A percentile compares a stretch with the other conserved stretches of the same genome.
These are phyloP conservation scores for Pseudoneurospora amorphoporcata DNA, from an alignment of 495 filamentous ascomycete genomes.

Conservation along the genomic window DNA sequence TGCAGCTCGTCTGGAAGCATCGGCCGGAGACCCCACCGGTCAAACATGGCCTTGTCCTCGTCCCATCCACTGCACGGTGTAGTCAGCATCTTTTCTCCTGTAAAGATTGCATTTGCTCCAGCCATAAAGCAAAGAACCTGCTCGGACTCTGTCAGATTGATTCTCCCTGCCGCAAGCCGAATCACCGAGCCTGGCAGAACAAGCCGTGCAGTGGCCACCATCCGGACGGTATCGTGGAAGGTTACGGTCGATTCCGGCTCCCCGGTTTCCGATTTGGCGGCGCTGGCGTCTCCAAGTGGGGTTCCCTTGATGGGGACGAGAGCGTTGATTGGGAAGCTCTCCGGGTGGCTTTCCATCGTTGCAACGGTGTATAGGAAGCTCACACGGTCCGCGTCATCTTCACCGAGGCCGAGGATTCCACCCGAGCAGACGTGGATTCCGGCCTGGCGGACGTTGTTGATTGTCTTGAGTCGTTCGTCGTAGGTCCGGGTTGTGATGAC, in stretches of 20 bases:
- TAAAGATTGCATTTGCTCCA: slow-evolving; percentile 81
- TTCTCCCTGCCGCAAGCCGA: slow-evolving; percentile 68
- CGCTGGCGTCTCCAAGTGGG: slow-evolving; percentile 59
- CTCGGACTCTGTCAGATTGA: slow-evolving; percentile 69
- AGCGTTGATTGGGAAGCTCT: slow-evolving; percentile 78
- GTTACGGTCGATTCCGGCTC: slow-evolving; percentile 30
- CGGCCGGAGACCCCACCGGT: slow-evolving; percentile 62
- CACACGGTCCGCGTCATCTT: slow-evolving; percentile 62
- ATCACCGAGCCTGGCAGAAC: slow-evolving; percentile 74
- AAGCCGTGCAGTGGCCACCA: slow-evolving; percentile 67
- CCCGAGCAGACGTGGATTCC: slow-evolving; percentile 81
- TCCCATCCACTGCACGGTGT: slow-evolving; percentile 84
- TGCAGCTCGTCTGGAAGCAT: slow-evolving; percentile 13
- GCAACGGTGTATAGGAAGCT: slow-evolving; percentile 69
- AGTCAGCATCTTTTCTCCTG: slow-evolving; percentile 86
- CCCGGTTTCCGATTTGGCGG: slow-evolving; percentile 11
- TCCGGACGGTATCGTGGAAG: slow-evolving; percentile 62
- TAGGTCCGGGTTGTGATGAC: slow-evolving; percentile 75
- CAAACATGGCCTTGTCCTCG: slow-evolving; percentile 71
- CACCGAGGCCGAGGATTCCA: slow-evolving; percentile 71
- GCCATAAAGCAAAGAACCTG: slow-evolving; percentile 77
- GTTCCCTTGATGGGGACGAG: slow-evolving; percentile 81
- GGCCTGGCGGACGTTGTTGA: slow-evolving; percentile 65
- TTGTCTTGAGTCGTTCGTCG: slow-evolving; percentile 68
- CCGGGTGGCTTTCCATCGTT: slow-evolving; percentile 65